Conservation (phyloP, 805 yeast species). For the Torulaspora franciscae region DNA sequence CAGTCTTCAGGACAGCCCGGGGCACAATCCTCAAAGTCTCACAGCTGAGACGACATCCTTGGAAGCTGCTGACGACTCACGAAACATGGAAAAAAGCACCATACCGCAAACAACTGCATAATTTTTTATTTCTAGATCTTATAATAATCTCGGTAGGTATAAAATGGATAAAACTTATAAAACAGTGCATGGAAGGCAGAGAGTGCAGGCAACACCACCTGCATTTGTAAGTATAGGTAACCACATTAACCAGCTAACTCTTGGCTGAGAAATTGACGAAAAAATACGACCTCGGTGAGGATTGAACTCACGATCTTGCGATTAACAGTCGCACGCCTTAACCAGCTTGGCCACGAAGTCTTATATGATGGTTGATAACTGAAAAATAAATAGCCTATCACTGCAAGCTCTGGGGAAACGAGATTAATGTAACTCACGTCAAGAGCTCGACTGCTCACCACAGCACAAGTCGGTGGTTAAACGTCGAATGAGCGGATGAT, state of each 20-base stretch:
- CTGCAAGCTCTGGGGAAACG: no score
- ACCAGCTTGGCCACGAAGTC: constrained; percentile 57
- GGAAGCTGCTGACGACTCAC: constrained; percentile 4
- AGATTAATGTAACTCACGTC: no score
- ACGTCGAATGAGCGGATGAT: no score
- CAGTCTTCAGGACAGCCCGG: constrained; percentile 1
- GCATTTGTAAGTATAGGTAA: no score
- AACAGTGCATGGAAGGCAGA: not conserved
- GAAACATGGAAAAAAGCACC: constrained; percentile 3
- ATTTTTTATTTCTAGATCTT: not conserved
- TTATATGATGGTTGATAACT: not conserved
- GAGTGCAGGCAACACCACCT: not conserved
- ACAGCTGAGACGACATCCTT: constrained; percentile 10
- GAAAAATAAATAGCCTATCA: not conserved
- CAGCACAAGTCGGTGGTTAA: no score
- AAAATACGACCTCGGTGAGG: constrained; percentile 51
- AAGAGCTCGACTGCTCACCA: no score
- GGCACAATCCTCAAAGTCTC: constrained; percentile 1
- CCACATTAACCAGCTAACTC: not conserved
- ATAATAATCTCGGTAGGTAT: not conserved
- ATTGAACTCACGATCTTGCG: constrained; percentile 60
- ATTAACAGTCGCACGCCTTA: constrained; percentile 62
- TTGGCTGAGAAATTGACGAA: constrained; percentile 9
- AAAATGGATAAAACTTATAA: not conserved
- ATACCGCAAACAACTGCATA: constrained; percentile 3